Conservation (phyloP, 768 basidiomycete genomes). For the Hygrophorus russula region DNA sequence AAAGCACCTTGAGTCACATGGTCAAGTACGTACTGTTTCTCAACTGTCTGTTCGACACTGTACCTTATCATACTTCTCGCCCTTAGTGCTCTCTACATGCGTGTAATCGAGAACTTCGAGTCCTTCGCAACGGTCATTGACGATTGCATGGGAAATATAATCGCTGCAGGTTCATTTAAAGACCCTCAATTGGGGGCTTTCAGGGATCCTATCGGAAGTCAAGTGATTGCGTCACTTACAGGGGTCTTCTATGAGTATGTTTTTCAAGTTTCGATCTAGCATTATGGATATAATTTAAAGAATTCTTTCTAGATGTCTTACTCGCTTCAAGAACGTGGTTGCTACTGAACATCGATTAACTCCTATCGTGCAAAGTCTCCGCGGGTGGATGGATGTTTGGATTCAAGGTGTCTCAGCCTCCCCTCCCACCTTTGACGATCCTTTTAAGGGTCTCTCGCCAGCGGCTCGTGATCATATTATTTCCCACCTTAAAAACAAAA, state of each 20-base stretch:
- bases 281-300: slow-evolving; percentile 8
- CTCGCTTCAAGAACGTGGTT: slow-evolving; percentile 47
- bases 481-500: slow-evolving; percentile 21
- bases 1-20: slow-evolving; percentile 38
- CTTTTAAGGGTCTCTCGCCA: slow-evolving; percentile 19
- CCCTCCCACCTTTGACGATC: slow-evolving; percentile 34
- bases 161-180: slow-evolving; percentile 26
- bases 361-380: slow-evolving; percentile 29
- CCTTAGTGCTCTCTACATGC: slow-evolving; percentile 31
- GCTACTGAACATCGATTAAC: slow-evolving; percentile 32
- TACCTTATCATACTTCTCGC: slow-evolving; percentile 2
- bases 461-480: slow-evolving; percentile 26
- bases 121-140: slow-evolving; percentile 28
- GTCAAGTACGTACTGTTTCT: slow-evolving; percentile 31
- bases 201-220: slow-evolving; percentile 21
- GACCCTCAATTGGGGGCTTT: slow-evolving; percentile 11
- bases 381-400: slow-evolving; percentile 39
- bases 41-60: not conserved
- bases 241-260: slow-evolving; percentile 43
- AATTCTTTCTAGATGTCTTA: slow-evolving; percentile 30
- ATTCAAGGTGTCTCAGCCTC: slow-evolving; percentile 21
- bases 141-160: slow-evolving; percentile 23
- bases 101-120: slow-evolving; percentile 34
- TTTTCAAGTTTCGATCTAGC: not conserved
- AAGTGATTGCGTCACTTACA: slow-evolving; percentile 34